These are phyloP conservation scores for Serendipita indica DNA, from an alignment of 768 basidiomycete genomes.

Conservation along the genomic window DNA sequence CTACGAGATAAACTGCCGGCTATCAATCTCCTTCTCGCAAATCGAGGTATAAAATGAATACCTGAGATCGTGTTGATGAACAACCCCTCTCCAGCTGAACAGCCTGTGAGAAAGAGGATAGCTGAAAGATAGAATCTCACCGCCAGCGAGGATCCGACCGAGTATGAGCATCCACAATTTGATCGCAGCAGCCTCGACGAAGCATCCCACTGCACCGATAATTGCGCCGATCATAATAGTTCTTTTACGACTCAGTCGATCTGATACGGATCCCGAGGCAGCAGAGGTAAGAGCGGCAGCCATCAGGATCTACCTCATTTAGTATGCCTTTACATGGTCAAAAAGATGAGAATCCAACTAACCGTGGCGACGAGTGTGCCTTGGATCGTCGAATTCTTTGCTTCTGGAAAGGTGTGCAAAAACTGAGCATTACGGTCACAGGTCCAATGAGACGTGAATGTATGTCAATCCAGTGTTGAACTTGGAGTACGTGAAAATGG, in stretches of 20 bases:
- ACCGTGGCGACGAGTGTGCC: conserved; percentile 16
- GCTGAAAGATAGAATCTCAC: conserved; percentile 10
- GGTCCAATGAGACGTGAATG: conserved; percentile 26
- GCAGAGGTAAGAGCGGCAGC: conserved; percentile 16
- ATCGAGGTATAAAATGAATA: not conserved
- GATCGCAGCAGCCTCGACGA: conserved; percentile 22
- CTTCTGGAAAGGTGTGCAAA: conserved; percentile 15
- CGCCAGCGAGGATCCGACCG: conserved; percentile 32
- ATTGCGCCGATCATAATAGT: conserved; percentile 31
- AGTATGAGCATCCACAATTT: conserved; percentile 27
- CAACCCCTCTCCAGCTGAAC: conserved; percentile 29
- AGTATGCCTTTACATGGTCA: not conserved
- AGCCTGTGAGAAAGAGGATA: not conserved
- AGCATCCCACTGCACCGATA: conserved; percentile 30
- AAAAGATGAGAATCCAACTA: not conserved
- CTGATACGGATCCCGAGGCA: conserved; percentile 27
- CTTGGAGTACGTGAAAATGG: not conserved
- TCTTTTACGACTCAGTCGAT: conserved; percentile 32
- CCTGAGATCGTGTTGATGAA: conserved; percentile 30
- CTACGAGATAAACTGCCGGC: conserved; percentile 15
- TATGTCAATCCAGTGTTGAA: not conserved
- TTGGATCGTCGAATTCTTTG: conserved; percentile 12
- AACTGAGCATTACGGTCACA: conserved; percentile 35
- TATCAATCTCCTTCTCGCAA: too few relatives aligned
- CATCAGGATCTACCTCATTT: conserved; percentile 14